Evolutionary conservation across 2,329 filamentous ascomycete species (phyloP), one percentile per base, ranked within the genome.

Genomic region (Verticillium alfalfae): DNA sequence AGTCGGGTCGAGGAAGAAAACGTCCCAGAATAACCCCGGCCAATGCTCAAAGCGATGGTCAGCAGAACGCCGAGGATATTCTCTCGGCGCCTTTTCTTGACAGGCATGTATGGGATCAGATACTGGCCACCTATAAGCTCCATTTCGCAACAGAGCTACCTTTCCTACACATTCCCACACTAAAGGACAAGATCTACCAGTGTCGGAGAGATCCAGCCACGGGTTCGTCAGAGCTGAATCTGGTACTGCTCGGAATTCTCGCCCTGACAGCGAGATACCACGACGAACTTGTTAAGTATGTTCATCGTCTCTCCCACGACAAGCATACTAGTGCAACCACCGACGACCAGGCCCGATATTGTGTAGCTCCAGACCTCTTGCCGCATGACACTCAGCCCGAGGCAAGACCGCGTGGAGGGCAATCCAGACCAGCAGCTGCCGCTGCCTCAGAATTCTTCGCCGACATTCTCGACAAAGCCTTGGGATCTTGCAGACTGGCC

Each of bases 61-160:
- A 74, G 59, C 67, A 71, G 1, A 75, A 79, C 41, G 81, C 76
- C 59, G 80, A 86, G 59, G 87, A 91, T 66, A 81, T 87, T 1
- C 76, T 92, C 34, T 82, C 88, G 26, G 81, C 85, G 3, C 78
- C 80, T 0, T 80, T 89, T 59, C 76, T 92, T 34, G 90, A 86
- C 1, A 79, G 83, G 37, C 78, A 85, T 58, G 73, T 91, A 5
- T 92, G 89, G 89, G 82, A 83, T 49, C 84, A 90, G 68, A 75
- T 92, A 41, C 88, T 90, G 67, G 84, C 85, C 66, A 84, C 91
- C 34, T 92, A 88, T 72, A 86, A 88, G 67, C 78, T 87, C 52
- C 88, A 92, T 70, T 92, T 88, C 70, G 86, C 87, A 0, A 87
- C 88, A 1, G 89, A 92, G 69, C 79, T 92, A 45, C 86, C 89